These are phyloP conservation scores for Citrus cavaleriei DNA, from an alignment of 345 rosid species.

Conservation along the genomic window DNA sequence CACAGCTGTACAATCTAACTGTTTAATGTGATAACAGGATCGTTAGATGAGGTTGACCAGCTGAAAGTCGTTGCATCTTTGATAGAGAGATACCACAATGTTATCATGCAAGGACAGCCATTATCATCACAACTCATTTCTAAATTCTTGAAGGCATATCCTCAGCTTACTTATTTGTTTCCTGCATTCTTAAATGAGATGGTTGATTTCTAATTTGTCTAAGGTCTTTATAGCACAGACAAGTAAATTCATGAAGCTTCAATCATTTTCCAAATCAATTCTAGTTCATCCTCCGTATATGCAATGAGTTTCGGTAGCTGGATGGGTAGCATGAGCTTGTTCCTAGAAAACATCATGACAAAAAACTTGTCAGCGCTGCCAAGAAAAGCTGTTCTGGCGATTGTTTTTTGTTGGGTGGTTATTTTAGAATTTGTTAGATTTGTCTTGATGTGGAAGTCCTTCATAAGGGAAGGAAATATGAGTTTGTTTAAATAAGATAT, in stretches of 20 bases:
- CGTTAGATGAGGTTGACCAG: conserved; percentile 40
- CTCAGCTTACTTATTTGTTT: conserved; percentile 36
- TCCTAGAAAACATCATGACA: neutral
- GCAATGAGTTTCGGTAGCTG: too few species aligned
- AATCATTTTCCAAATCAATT: neutral
- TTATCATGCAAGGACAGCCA: conserved; percentile 36
- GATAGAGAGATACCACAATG: conserved; percentile 35
- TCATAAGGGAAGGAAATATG: too few species aligned
- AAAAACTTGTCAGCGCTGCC: neutral
- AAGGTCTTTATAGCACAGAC: neutral
- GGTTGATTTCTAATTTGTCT: neutral
- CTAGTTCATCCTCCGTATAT: neutral
- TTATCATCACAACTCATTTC: conserved; percentile 37
- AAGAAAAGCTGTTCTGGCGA: neutral
- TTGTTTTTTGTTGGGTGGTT: neutral
- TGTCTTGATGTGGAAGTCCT: neutral
- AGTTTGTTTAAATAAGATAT: too few species aligned
- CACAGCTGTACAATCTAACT: neutral
- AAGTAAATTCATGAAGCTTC: neutral
- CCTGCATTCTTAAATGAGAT: conserved; percentile 16
- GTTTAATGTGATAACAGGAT: conserved; percentile 34
- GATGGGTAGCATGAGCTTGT: neutral
- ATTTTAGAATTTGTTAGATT: too few species aligned
- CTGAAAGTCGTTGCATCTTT: conserved; percentile 25
- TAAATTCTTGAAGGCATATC: conserved; percentile 44